Base-by-base conservation (phyloP, 106 monocot species). In the Apostasia shenzhenica region DNA sequence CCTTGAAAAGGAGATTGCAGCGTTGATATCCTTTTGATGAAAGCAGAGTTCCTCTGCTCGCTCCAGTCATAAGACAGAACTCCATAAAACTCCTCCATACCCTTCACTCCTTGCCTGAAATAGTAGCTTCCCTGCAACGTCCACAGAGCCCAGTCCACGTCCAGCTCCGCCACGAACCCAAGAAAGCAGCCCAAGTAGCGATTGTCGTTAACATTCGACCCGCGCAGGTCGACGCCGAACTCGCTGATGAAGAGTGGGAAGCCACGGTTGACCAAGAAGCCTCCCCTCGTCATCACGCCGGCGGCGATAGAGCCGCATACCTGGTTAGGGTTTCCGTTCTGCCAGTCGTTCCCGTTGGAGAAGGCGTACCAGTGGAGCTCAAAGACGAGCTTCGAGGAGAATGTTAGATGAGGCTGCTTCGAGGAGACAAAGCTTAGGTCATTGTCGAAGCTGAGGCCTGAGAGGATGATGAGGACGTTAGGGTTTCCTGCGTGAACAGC, bases 51-150 rank as follows among this genome's bases (percentile, higher is more conserved):
- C 55, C 69, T 59, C 1, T 14, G 54, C 41, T 7, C 38, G 14
- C n/a, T 1, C 82, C 82, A 82, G 37, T 57, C 74, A 40, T 41
- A 54, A 47, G 51, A 14, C 2, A 82, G 54, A 14, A 62, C 54
- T 0, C 82, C 82, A 56, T 78, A 82, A 1, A 61, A 49, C 61
- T 82, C 82, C 11, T 82, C 82, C 43, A 66, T 53, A 11, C 49
- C 78, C 1, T 41, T 45, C 14, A 54, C 57, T 3, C 82, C 78
- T 9, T 78, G 40, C 12, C 82, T 78, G 2, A 78, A 45, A 54
- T 82, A 82, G 70, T 82, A 82, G 66, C 78, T 82, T 40, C 82
- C 82, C 57, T 78, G 82, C 67, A 82, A 57, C 12, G 70, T 59
- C 82, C 82, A 82, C 0, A 78, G 39, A 13, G 70, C 70, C 82